A percentile compares a stretch with the other conserved stretches of the same genome.
Evolutionary conservation across 768 basidiomycete genomes (phyloP).

Genomic region (Mycena vulgaris): DNA sequence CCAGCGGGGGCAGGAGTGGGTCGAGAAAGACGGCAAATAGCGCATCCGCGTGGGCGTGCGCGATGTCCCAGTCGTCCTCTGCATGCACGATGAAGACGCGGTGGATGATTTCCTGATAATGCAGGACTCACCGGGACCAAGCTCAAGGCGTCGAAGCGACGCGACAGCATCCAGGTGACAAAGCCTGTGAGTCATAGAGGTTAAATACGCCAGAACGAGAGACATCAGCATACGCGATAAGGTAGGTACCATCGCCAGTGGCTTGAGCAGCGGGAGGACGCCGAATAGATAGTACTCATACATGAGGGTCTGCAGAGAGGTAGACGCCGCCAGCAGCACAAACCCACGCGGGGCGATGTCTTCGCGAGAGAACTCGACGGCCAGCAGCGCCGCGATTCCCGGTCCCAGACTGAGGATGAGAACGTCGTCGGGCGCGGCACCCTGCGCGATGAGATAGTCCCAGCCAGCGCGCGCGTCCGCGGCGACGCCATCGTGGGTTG

Average conservation of each 20-base stretch:
- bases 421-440: constrained; percentile 71
- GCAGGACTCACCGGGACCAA: not conserved
- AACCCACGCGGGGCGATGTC: not conserved
- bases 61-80: not conserved
- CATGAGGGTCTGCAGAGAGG: not conserved
- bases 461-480: constrained; percentile 76
- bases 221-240: not conserved
- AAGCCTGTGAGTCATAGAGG: not conserved
- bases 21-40: constrained; percentile 36
- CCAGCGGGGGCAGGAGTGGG: constrained; percentile 53
- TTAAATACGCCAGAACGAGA: not conserved
- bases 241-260: not conserved
- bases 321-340: not conserved
- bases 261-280: not conserved
- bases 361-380: not conserved
- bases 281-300: not conserved
- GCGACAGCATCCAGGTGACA: not conserved
- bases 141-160: not conserved
- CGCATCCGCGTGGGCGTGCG: not conserved
- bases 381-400: constrained; percentile 70
- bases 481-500: constrained; percentile 72
- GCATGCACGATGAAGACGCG: not conserved
- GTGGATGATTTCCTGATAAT: not conserved
- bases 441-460: constrained; percentile 79
- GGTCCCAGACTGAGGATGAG: constrained; percentile 90